Evolutionary conservation across 129 eudicot genomes (phyloP).

Genomic region (Flaveria trinervia): DNA sequence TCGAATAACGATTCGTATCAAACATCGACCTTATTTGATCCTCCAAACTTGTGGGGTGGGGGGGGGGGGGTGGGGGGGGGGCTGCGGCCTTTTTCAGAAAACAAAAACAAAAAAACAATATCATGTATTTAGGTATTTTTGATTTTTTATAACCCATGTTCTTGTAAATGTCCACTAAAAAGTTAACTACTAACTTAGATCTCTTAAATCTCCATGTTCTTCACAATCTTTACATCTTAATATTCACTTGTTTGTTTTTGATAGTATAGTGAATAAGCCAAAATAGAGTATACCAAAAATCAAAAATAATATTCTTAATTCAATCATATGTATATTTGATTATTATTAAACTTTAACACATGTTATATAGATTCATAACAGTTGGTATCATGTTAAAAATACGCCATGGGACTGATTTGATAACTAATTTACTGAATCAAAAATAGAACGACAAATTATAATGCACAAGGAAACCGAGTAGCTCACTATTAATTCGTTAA

Average conservation of each 20-base stretch:
- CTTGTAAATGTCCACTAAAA: constrained; percentile 12
- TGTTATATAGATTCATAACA: neutral
- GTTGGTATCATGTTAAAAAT: constrained; percentile 8
- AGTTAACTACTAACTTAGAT: neutral
- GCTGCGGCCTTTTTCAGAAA: too few species aligned
- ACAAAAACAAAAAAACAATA: neutral
- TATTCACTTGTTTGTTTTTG: constrained; percentile 5
- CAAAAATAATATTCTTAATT: neutral
- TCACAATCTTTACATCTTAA: neutral
- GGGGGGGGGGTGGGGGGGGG: too few species aligned
- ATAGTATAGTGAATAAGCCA: constrained; percentile 1
- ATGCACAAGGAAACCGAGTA: constrained; percentile 1
- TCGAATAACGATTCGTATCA: too few species aligned
- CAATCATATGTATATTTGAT: constrained; percentile 19
- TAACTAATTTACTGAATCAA: neutral
- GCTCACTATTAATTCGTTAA: neutral
- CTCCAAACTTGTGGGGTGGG: too few species aligned
- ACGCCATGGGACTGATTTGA: constrained; percentile 13
- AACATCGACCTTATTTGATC: too few species aligned
- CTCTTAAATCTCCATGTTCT: constrained; percentile 20
- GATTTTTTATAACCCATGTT: constrained; percentile 20
- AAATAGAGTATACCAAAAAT: constrained; percentile 20
- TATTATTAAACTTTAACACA: constrained; percentile 1
- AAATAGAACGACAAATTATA: neutral
- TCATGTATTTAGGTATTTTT: neutral